Evolutionary conservation across 257 asterid species (phyloP), one percentile per base, ranked within the genome.

Genomic region (Cynanchum wilfordii): DNA sequence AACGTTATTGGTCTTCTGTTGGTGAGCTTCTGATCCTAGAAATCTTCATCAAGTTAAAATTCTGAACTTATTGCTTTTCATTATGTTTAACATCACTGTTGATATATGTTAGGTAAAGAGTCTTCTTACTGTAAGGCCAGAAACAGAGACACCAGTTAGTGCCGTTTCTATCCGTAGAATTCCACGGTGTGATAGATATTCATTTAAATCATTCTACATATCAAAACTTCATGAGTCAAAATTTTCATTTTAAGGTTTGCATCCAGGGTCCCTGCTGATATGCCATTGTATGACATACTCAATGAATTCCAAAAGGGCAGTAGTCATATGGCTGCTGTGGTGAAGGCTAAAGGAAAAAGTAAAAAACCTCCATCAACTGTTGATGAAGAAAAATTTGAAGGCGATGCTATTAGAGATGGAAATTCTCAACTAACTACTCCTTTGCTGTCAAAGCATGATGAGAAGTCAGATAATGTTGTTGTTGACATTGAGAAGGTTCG

Each of bases 271-370:
- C 96, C 97, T 55, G 84, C 93, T 79, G 93, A 89, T 83, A 87
- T 92, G 97, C 97, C 98, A 13, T 83, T 92, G 47, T 92, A 92
- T 59, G 98, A 92, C 86, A 92, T 92, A 77, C 87, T 92, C 25
- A 90, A 90, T 25, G 96, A 90, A 82, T 92, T 92, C 68, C 98
- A 89, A 63, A 89, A 92, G 77, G 97, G 97, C 27, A 82, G 93
- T 84, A 90, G 98, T 72, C 98, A 92, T 69, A 89, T 92, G 98
- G 97, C 98, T 54, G 97, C 93, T 63, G 98, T 92, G 49, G 91
- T 92, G 81, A 92, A 74, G 82, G 76, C 84, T 64, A 88, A 82
- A 82, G 85, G 84, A 45, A 79, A 76, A 77, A 85, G 71, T 75
- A 79, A 70, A 71, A 86, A 49, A 17, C 82, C 83, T 49, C 86